These are phyloP conservation scores for Nidula microcarpa DNA, from an alignment of 768 basidiomycete species.

Conservation along the genomic window DNA sequence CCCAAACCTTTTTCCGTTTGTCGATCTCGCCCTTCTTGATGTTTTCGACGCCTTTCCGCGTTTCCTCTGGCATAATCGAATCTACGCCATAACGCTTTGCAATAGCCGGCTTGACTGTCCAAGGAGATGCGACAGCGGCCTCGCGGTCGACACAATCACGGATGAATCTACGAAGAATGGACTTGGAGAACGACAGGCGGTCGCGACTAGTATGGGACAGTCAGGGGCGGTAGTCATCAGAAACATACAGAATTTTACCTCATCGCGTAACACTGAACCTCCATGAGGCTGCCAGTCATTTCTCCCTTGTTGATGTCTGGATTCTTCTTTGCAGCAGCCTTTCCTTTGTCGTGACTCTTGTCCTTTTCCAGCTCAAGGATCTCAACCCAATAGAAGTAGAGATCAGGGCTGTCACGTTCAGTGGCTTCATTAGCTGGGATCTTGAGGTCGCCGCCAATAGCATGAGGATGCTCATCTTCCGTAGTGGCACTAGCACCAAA, in stretches of 20 bases:
- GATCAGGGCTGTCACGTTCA: conserved; percentile 69
- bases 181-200: conserved; percentile 93
- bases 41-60: conserved; percentile 71
- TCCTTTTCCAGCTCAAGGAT: conserved; percentile 76
- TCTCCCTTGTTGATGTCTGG: conserved; percentile 48
- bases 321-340: conserved; percentile 46
- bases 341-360: conserved; percentile 60
- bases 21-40: conserved; percentile 88
- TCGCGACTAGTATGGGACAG: conserved; percentile 64
- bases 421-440: conserved; percentile 68
- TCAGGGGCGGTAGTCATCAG: background rate
- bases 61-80: conserved; percentile 82
- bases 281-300: conserved; percentile 75
- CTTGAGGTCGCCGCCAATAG: conserved; percentile 77
- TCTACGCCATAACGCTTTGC: conserved; percentile 84
- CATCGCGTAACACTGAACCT: conserved; percentile 77
- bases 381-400: conserved; percentile 87
- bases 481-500: conserved; percentile 32
- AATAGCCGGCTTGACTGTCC: conserved; percentile 88
- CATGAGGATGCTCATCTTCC: conserved; percentile 59
- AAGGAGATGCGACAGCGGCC: conserved; percentile 88
- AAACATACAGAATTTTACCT: conserved; percentile 46
- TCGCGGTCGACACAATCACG: conserved; percentile 94
- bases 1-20: conserved; percentile 90
- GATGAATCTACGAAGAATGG: conserved; percentile 93